Evolutionary conservation across 768 basidiomycete species (phyloP).

Genomic region (Boletus reticuloceps): DNA sequence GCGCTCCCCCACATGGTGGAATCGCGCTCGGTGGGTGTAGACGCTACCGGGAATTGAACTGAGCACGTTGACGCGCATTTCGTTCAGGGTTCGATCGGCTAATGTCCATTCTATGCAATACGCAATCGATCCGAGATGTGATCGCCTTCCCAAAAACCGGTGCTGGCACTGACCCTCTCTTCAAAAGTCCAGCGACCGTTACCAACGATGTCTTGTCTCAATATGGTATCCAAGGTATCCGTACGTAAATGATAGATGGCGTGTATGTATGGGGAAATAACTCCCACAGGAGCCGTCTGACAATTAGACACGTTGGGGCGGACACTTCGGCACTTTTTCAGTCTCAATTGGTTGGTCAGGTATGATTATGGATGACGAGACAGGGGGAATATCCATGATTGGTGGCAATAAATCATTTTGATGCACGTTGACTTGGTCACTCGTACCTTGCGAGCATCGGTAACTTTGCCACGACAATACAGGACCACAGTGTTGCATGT

Average conservation of each 20-base stretch:
- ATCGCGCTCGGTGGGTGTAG: slow-evolving; percentile 75
- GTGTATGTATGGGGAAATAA: not conserved
- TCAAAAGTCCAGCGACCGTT: slow-evolving; percentile 79
- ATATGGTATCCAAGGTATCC: slow-evolving; percentile 54
- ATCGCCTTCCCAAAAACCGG: slow-evolving; percentile 96
- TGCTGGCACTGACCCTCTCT: slow-evolving; percentile 79
- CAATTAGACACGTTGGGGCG: not conserved
- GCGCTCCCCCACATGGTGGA: slow-evolving; percentile 94
- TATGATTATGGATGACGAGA: not conserved
- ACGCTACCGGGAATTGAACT: slow-evolving; percentile 7
- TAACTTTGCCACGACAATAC: slow-evolving; percentile 4
- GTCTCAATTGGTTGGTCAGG: not conserved
- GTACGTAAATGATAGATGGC: slow-evolving; percentile 2
- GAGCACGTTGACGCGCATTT: slow-evolving; percentile 2
- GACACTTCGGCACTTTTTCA: not conserved
- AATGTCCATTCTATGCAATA: slow-evolving; percentile 85
- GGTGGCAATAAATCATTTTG: not conserved
- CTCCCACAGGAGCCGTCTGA: not conserved
- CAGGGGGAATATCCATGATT: not conserved
- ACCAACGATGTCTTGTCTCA: slow-evolving; percentile 50
- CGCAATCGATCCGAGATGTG: slow-evolving; percentile 88
- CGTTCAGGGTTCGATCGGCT: slow-evolving; percentile 84
- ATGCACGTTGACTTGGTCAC: not conserved
- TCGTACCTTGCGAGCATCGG: not conserved
- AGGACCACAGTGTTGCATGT: not conserved